phyloP scores from a whole-genome alignment of 192 early-diverging fungal genomes.

The Entophlyctis luteolus region DNA sequence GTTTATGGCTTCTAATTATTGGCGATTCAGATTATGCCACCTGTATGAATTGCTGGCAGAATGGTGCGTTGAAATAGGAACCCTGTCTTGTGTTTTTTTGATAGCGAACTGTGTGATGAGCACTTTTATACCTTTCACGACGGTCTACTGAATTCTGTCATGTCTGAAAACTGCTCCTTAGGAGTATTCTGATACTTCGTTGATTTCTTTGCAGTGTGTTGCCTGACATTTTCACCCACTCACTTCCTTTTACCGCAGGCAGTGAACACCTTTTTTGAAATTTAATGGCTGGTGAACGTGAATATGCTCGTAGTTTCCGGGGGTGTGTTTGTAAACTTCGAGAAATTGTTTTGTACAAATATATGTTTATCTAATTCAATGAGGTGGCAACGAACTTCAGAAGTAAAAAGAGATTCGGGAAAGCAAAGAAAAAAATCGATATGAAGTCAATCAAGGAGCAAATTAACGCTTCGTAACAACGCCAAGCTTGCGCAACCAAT shows the following conservation, averaged over 20 bases:
- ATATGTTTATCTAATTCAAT: no score
- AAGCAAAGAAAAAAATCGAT: no score
- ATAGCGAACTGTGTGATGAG: background rate
- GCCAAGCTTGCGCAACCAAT: no score
- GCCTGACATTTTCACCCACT: no score
- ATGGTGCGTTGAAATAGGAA: background rate
- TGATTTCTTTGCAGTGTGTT: background rate
- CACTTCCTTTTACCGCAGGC: background rate
- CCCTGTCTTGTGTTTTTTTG: background rate
- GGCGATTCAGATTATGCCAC: background rate
- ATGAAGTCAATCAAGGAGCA: no score
- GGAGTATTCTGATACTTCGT: background rate
- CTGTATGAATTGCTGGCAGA: background rate
- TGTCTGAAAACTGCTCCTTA: constrained; percentile 4
- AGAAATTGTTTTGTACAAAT: background rate
- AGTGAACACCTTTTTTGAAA: background rate
- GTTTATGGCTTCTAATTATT: background rate
- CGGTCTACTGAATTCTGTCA: constrained; percentile 12
- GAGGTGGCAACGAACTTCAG: no score
- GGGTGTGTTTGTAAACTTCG: background rate
- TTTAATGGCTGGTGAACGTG: background rate
- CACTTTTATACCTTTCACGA: constrained; percentile 6
- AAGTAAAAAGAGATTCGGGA: no score
- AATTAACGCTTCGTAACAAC: no score
- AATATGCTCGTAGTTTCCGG: background rate